These are phyloP conservation scores for Leptodermis oblonga DNA, from an alignment of 257 asterid genomes.

Conservation along the genomic window DNA sequence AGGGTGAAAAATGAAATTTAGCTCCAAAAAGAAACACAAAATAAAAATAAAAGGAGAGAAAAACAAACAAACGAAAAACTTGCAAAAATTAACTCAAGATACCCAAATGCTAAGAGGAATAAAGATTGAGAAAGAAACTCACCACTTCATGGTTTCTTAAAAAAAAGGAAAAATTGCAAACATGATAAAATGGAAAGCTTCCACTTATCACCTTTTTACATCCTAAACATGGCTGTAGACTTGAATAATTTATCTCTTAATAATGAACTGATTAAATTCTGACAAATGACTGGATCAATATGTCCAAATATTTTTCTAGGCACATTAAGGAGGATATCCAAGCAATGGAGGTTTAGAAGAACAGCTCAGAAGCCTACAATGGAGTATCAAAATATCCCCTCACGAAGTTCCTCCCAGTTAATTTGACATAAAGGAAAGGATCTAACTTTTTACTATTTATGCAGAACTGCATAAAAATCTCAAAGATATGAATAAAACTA, in stretches of 20 bases:
- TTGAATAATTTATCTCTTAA: not conserved
- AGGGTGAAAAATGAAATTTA: conserved; percentile 11
- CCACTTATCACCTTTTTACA: not conserved
- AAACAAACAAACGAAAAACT: not conserved
- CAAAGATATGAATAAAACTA: conserved; percentile 6
- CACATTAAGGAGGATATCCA: not conserved
- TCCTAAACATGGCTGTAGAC: not conserved
- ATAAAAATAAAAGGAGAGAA: no score
- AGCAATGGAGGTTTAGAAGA: not conserved
- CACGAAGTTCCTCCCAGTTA: not conserved
- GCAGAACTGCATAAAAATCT: not conserved
- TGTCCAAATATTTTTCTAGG: not conserved
- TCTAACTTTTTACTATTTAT: not conserved
- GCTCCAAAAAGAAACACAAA: no score
- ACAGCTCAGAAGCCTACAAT: not conserved
- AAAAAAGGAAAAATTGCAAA: not conserved
- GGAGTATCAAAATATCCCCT: not conserved
- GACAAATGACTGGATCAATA: not conserved
- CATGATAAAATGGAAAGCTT: not conserved
- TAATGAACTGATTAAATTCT: not conserved
- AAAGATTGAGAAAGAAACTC: not conserved
- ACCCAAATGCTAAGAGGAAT: not conserved
- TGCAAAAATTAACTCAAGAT: not conserved
- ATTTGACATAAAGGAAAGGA: not conserved
- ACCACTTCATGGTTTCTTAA: not conserved